These are phyloP conservation scores for Arthroderma sp. DNA, from an alignment of 2,329 filamentous ascomycete species.

Conservation along the genomic window DNA sequence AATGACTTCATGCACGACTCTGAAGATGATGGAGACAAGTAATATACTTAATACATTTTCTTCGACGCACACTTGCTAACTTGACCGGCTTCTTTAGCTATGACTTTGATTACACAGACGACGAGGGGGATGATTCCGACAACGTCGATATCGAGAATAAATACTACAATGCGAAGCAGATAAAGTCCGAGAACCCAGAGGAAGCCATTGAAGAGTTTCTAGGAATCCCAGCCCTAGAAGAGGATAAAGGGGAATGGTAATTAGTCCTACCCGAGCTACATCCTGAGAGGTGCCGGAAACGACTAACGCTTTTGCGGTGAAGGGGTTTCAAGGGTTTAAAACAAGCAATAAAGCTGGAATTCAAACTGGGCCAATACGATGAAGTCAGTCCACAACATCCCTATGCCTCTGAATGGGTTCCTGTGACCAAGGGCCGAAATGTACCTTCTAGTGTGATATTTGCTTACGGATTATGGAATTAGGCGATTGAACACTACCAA, in stretches of 20 bases:
- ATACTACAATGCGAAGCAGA: conserved; percentile 98
- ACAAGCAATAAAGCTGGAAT: conserved; percentile 90
- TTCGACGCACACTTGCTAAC: conserved; percentile 14
- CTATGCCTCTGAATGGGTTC: too few relatives aligned
- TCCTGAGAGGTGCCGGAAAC: too few relatives aligned
- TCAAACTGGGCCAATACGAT: conserved; percentile 77
- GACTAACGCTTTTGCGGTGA: not conserved
- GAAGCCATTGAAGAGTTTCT: conserved; percentile 87
- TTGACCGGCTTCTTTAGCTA: conserved; percentile 41
- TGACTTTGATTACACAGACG: conserved; percentile 95
- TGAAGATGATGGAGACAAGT: conserved; percentile 27
- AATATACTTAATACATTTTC: not conserved
- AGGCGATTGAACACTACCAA: conserved; percentile 85
- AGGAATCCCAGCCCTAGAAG: conserved; percentile 68
- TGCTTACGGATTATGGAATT: not conserved
- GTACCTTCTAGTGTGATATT: too few relatives aligned
- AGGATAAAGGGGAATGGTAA: conserved; percentile 87
- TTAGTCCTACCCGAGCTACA: conserved; percentile 4
- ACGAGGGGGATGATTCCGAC: conserved; percentile 73
- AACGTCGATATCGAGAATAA: conserved; percentile 98
- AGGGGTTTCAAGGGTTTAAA: conserved; percentile 93
- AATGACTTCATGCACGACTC: conserved; percentile 92
- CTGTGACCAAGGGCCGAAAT: too few relatives aligned
- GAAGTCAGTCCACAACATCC: conserved; percentile 40
- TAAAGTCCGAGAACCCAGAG: conserved; percentile 74